Evolutionary conservation across 2,329 filamentous ascomycete genomes (phyloP), one percentile per base, ranked within the genome.

Genomic region (Trichoderma lentiforme): DNA sequence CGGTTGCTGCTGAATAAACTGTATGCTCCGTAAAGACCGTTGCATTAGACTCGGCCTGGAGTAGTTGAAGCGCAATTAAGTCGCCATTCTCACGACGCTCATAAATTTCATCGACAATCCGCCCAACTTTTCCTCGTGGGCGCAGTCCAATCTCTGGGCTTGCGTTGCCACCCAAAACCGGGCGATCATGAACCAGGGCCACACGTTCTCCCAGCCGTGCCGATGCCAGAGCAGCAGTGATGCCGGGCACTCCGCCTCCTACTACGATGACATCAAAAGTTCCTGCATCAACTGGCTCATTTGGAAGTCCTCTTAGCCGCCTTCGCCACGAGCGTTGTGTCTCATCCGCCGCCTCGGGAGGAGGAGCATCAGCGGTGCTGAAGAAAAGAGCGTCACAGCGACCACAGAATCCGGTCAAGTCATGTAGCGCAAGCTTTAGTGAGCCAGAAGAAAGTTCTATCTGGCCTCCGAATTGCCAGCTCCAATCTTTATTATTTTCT

Each of bases 61-160:
- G 64, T 15, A 67, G 2, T 36, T 67, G 47, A 12, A 56, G 30
- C 12, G 47, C 64, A 39, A 53, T 58, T 14, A 67, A 43, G 3
- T 57, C 47, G 2, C 51, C 64, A n/a, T 67, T 36, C 34, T n/a
- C n/a, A 67, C 18, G 64, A 12, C 64, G 64, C n/a, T 67, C 64
- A 39, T 67, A 67, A 7, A 67, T 53, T 26, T 67, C 64, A 58
- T 67, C 64, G 34, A 57, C 36, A 8, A 67, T 3, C 18, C 26
- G 14, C 0, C 64, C 47, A 4, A 57, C 26, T 4, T 32, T 67
- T 21, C 64, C 64, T 39, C 64, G 47, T 11, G 64, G 64, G 36
- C 51, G 47, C 12, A 67, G 30, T 58, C 64, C 64, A 57, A 67
- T 67, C 30, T 67, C 64, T n/a, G 64, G 64, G 12, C 64, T 67